phyloP scores from a whole-genome alignment of 306 rosid species.

The Rosa lucieae region DNA sequence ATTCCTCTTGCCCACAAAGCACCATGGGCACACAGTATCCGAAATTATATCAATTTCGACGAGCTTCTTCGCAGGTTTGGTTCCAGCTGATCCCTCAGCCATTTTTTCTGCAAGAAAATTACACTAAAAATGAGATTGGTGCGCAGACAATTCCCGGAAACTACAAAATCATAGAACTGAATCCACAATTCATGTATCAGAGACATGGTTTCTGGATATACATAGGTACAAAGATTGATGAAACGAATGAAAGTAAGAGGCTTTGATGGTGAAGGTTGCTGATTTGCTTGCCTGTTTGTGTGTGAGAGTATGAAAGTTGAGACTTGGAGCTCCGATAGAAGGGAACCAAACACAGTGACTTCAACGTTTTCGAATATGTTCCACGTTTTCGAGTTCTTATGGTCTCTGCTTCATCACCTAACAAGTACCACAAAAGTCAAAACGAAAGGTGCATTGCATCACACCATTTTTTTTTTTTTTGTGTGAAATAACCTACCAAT shows the following conservation, averaged over 20 bases:
- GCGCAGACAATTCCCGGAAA: neutral
- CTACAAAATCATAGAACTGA: neutral
- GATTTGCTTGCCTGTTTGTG: neutral
- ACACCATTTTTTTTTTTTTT: neutral
- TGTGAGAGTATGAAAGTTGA: neutral
- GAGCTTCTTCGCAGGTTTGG: conserved; percentile 49
- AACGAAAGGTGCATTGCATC: neutral
- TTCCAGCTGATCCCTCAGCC: conserved; percentile 40
- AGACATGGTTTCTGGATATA: neutral
- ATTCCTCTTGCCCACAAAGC: conserved; percentile 80
- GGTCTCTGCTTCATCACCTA: neutral
- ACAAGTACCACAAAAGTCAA: neutral
- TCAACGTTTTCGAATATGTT: neutral
- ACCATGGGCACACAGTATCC: conserved; percentile 93
- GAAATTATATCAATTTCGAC: conserved; percentile 66
- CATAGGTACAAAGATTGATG: neutral
- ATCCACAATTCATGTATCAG: neutral
- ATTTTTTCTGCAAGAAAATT: conserved; percentile 37
- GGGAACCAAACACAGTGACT: neutral
- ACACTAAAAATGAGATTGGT: neutral
- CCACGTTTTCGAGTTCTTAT: neutral
- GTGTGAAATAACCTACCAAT: neutral
- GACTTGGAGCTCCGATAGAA: neutral
- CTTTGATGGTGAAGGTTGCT: neutral
- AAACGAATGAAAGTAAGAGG: neutral